Conservation (phyloP, 768 basidiomycete species). For the Cystobasidium tubakii region DNA sequence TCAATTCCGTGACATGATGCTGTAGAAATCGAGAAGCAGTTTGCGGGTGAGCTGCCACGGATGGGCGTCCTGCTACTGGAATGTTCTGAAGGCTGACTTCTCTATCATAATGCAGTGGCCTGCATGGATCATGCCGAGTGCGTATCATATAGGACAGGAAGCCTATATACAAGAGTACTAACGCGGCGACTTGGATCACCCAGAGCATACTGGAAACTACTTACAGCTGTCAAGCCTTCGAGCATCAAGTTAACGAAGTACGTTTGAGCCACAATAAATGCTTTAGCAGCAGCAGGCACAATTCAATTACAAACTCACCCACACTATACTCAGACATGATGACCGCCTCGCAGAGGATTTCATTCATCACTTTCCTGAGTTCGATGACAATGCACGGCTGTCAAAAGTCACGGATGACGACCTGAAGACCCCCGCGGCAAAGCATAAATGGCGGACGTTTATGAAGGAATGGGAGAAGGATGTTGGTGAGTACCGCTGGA, state of each 20-base stretch:
- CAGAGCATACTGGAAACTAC: slow-evolving; percentile 36
- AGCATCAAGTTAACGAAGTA: slow-evolving; percentile 31
- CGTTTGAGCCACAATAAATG: no score
- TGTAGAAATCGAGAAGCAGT: slow-evolving; percentile 35
- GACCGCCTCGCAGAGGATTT: slow-evolving; percentile 83
- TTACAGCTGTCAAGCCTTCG: slow-evolving; percentile 8
- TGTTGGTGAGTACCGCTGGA: slow-evolving; percentile 37
- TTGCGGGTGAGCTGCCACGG: slow-evolving; percentile 4
- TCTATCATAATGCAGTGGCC: not conserved
- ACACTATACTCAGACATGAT: slow-evolving; percentile 58
- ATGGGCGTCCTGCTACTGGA: not conserved
- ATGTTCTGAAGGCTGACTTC: not conserved
- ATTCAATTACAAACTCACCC: not conserved
- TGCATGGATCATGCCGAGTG: slow-evolving; percentile 38
- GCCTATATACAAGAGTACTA: not conserved
- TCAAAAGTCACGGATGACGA: slow-evolving; percentile 66
- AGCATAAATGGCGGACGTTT: slow-evolving; percentile 84
- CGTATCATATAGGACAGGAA: not conserved
- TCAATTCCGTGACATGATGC: no score
- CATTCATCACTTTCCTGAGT: slow-evolving; percentile 73
- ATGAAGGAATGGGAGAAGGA: slow-evolving; percentile 60
- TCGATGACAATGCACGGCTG: slow-evolving; percentile 53
- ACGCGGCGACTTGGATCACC: not conserved
- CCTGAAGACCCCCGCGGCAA: slow-evolving; percentile 80
- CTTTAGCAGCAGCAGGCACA: no score